phyloP scores from a whole-genome alignment of 2,329 filamentous ascomycete species.

The Colletotrichum sp. region DNA sequence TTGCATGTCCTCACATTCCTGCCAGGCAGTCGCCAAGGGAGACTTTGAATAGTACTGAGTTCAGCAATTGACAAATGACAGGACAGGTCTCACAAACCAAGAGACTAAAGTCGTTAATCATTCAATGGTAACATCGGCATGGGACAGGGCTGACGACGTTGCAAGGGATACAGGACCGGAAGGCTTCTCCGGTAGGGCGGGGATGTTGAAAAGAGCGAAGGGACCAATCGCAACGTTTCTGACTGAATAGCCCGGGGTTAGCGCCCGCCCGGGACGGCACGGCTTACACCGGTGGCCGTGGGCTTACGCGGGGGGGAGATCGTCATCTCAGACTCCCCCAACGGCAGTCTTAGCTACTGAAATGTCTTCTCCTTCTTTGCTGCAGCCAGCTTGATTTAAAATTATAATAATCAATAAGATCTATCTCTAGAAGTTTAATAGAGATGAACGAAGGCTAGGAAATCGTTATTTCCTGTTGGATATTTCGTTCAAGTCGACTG shows the following conservation, averaged over 20 bases:
- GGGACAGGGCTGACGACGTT: not conserved
- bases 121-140: not conserved
- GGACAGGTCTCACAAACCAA: not conserved
- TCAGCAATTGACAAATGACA: not conserved
- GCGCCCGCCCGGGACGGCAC: not conserved
- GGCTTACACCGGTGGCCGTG: not conserved
- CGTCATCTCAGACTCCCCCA: not conserved
- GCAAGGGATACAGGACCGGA: not conserved
- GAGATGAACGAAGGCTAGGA: too few relatives aligned
- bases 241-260: not conserved
- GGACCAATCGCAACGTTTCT: not conserved
- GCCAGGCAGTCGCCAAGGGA: not conserved
- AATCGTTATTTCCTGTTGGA: too few relatives aligned
- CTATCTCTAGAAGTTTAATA: too few relatives aligned
- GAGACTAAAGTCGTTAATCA: not conserved
- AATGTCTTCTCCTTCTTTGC: not conserved
- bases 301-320: not conserved
- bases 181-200: not conserved
- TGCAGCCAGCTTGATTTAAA: too few relatives aligned
- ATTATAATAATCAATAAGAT: too few relatives aligned
- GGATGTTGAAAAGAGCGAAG: not conserved
- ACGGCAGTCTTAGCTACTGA: not conserved
- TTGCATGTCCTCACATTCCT: not conserved
- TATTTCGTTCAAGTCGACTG: too few relatives aligned
- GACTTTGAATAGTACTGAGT: not conserved